Base-by-base conservation (phyloP, 805 yeast genomes). In the Ogataea pignaliae region DNA sequence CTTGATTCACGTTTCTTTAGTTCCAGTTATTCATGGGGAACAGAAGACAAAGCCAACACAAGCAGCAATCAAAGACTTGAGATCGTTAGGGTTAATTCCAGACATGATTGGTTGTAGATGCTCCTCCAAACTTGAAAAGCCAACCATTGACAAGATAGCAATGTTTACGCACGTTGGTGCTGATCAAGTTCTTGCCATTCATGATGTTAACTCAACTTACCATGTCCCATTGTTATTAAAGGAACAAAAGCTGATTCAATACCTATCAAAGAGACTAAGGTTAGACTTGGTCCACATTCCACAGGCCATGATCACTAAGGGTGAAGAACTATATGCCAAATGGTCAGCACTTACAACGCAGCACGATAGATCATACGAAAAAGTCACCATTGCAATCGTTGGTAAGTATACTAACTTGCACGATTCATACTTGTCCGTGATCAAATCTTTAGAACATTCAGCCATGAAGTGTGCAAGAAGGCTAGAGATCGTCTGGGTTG, bases 151-250 rank as follows among this genome's bases (percentile, higher is more conserved):
- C 52, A 93, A 93, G 71, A 91, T 93, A 61, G 93, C 97, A 47
- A 93, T 93, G 98, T 93, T 93, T 71, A 91, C 98, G 68, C 98
- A 93, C 63, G 99, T 93, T 55, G 97, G 97, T 29, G 87, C 95
- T n/a, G 89, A 91, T 45, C 98, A 95, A 73, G 98, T 93, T 39
- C 77, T 93, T 55, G 97, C 95, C 40, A 96, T 93, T 43, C 96
- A 90, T 62, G 99, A 93, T 68, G 95, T 93, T 56, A 87, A 86
- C 72, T 88, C 97, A 11, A 91, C 98, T 38, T 93, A 93, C 68
- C 99, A 93, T 64, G 98, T 93, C 57, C 99, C 99, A 38, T 74
- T 93, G 53, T 73, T 93, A 63, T 77, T 93, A 58, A 79, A 83
- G 58, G 90, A 91, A 64, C 97, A 91, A 73, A 83, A 78, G 54